Evolutionary conservation across 1,139 yeast species (phyloP).

Genomic region (Yamadazyma triangularis): DNA sequence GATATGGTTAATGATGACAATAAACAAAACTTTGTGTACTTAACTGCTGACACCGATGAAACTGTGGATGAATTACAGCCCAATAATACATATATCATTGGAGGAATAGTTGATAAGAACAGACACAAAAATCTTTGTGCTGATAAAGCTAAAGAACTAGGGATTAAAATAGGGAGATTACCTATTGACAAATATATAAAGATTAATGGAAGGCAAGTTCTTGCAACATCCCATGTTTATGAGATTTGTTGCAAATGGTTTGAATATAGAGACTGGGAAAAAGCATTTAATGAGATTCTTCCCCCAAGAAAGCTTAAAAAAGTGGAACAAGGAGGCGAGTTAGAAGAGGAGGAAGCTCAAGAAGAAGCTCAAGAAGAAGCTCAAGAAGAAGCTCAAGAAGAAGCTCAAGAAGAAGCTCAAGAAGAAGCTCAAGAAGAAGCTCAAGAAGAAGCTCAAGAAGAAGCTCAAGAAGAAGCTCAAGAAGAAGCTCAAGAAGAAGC

Average conservation of each 20-base stretch:
- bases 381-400: slow-evolving; percentile 2
- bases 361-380: slow-evolving; percentile 1
- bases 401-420: slow-evolving; percentile 2
- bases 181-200: slow-evolving; percentile 87
- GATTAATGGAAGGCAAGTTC: slow-evolving; percentile 78
- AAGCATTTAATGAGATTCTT: slow-evolving; percentile 76
- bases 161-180: slow-evolving; percentile 68
- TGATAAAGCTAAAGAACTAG: slow-evolving; percentile 72
- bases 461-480: not conserved
- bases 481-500: slow-evolving; percentile 1
- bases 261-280: slow-evolving; percentile 76
- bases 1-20: slow-evolving; percentile 27
- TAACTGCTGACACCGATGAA: slow-evolving; percentile 85
- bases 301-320: slow-evolving; percentile 62
- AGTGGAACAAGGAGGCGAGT: not conserved
- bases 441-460: no score
- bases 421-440: slow-evolving; percentile 1
- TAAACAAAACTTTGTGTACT: slow-evolving; percentile 49
- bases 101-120: slow-evolving; percentile 96
- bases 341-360: not conserved
- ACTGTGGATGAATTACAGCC: slow-evolving; percentile 56
- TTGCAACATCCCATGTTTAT: slow-evolving; percentile 92
- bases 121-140: slow-evolving; percentile 80
- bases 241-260: slow-evolving; percentile 81
- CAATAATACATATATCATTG: slow-evolving; percentile 76